Conservation (phyloP, 805 yeast genomes). For the Candida schatavii region DNA sequence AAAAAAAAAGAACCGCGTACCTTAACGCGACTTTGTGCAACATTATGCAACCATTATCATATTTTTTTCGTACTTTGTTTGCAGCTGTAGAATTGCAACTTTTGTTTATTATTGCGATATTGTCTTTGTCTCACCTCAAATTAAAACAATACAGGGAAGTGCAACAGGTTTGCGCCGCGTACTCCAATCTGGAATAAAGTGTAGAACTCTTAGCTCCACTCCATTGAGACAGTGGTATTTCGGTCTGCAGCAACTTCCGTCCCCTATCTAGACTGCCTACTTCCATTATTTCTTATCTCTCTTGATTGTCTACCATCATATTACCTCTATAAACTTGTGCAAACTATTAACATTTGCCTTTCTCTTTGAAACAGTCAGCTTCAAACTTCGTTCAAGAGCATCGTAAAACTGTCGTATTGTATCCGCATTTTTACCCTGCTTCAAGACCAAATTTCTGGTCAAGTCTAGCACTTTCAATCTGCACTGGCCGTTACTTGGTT, state of each 20-base stretch:
- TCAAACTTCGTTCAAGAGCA: slow-evolving; percentile 19
- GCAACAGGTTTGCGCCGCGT: too few species aligned
- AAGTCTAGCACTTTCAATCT: slow-evolving; percentile 17
- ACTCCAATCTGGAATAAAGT: too few species aligned
- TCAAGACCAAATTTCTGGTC: slow-evolving; percentile 16
- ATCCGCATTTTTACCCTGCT: slow-evolving; percentile 11
- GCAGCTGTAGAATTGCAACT: too few species aligned
- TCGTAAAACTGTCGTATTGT: slow-evolving; percentile 21
- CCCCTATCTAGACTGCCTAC: not conserved
- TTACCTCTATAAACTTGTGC: slow-evolving; percentile 16
- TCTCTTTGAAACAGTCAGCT: slow-evolving; percentile 15
- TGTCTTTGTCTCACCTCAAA: too few species aligned
- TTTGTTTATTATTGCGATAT: too few species aligned
- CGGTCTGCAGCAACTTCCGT: too few species aligned
- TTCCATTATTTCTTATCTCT: too few species aligned
- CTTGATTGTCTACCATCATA: not conserved
- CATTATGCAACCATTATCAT: not conserved
- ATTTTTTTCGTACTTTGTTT: too few species aligned
- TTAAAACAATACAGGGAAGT: too few species aligned
- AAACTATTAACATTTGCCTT: slow-evolving; percentile 26
- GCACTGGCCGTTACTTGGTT: not conserved
- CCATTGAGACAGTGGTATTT: too few species aligned
- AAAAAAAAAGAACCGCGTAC: not conserved
- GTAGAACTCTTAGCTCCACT: too few species aligned
- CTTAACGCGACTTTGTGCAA: not conserved